Evolutionary conservation across 208 protist species (phyloP).

Genomic region (Novymonas esmeraldas): DNA sequence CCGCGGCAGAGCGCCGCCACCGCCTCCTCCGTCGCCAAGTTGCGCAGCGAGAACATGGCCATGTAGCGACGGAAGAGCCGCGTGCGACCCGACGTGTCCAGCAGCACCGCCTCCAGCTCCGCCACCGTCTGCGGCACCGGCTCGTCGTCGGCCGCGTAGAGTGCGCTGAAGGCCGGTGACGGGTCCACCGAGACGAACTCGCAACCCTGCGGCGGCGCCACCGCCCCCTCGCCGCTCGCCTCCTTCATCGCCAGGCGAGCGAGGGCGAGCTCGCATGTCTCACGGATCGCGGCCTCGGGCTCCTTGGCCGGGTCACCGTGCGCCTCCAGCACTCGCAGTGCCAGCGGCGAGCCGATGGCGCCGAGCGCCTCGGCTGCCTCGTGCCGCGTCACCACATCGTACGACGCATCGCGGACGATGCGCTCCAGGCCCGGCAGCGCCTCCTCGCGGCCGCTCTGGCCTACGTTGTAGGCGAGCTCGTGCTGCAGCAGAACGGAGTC

Average conservation of each 20-base stretch:
- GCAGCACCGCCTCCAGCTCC: conserved; percentile 67
- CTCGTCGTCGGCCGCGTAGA: conserved; percentile 22
- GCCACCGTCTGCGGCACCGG: conserved; percentile 43
- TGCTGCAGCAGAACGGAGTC: conserved; percentile 97
- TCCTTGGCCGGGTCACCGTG: conserved; percentile 54
- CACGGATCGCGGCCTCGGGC: conserved; percentile 76
- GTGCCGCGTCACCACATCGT: conserved; percentile 96
- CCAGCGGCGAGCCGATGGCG: conserved; percentile 61
- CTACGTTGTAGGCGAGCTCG: conserved; percentile 97
- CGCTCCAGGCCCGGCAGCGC: conserved; percentile 82
- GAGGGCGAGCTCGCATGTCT: conserved; percentile 95
- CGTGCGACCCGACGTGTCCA: conserved; percentile 61
- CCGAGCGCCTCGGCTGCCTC: conserved; percentile 96
- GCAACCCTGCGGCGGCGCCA: conserved; percentile 53
- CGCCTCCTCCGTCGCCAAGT: conserved; percentile 74
- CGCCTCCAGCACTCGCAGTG: conserved; percentile 55
- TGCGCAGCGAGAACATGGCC: conserved; percentile 96
- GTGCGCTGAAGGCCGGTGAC: conserved; percentile 77
- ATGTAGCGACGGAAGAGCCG: conserved; percentile 95
- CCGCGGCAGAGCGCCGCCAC: conserved; percentile 82
- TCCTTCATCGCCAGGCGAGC: conserved; percentile 70
- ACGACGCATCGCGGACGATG: conserved; percentile 72
- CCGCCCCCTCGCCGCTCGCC: conserved; percentile 52
- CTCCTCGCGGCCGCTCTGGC: conserved; percentile 91
- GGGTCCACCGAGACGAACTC: conserved; percentile 93